These are phyloP conservation scores for Sarocladiaceae sp. DNA, from an alignment of 2,329 filamentous ascomycete species.

Conservation along the genomic window DNA sequence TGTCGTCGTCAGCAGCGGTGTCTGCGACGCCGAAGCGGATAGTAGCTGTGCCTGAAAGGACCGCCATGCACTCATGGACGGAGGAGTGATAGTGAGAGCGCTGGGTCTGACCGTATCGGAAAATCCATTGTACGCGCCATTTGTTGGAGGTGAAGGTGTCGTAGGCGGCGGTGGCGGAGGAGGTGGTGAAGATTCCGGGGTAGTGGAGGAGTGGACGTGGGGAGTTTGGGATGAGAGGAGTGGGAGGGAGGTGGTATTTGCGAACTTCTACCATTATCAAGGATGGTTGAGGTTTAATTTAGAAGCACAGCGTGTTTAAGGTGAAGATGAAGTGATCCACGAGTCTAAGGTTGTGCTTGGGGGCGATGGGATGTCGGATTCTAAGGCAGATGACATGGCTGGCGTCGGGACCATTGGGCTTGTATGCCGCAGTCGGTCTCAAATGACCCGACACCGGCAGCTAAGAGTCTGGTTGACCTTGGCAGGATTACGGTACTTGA, in stretches of 20 bases:
- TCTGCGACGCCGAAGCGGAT: conserved; percentile 52
- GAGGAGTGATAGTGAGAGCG: conserved; percentile 50
- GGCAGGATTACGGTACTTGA: no score
- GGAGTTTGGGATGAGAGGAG: conserved; percentile 43
- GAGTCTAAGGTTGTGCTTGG: no score
- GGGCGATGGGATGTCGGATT: no score
- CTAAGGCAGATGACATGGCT: no score
- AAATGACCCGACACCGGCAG: no score
- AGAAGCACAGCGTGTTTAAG: no score
- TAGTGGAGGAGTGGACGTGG: conserved; percentile 48
- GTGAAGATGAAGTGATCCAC: no score
- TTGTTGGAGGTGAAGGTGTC: conserved; percentile 40
- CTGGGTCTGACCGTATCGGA: conserved; percentile 49
- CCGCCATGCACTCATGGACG: conserved; percentile 52
- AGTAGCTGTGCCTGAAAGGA: conserved; percentile 44
- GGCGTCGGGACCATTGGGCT: no score
- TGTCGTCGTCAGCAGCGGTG: conserved; percentile 29
- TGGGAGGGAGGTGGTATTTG: conserved; percentile 34
- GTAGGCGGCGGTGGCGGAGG: conserved; percentile 33
- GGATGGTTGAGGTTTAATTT: no score
- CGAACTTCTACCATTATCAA: conserved; percentile 24
- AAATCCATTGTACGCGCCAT: conserved; percentile 51
- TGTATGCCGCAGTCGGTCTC: no score
- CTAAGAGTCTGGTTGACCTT: no score
- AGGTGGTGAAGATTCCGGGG: conserved; percentile 28